Percentiles rank a stretch among this genome's conserved stretches.
Conservation (phyloP, 2,329 filamentous ascomycete genomes). For the Xylariaceae sp. region DNA sequence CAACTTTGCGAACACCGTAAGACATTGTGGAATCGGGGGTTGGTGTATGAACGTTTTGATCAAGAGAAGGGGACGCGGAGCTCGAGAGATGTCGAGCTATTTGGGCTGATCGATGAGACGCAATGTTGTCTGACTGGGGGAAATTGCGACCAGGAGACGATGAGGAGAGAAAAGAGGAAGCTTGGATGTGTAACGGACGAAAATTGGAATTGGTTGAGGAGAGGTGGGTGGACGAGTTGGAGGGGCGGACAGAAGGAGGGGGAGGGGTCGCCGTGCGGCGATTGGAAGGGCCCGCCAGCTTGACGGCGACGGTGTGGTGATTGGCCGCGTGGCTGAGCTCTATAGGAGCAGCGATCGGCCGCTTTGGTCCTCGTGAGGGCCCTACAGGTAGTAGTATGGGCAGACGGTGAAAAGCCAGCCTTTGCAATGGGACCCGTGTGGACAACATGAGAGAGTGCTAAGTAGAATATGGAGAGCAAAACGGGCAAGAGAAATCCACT, state of each 20-base stretch:
- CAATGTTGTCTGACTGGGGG: constrained; percentile 33
- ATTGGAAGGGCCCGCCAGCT: constrained; percentile 1
- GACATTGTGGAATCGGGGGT: constrained; percentile 45
- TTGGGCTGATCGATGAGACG: constrained; percentile 47
- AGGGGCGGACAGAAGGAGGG: neutral
- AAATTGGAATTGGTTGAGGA: constrained; percentile 7
- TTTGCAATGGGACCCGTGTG: no score
- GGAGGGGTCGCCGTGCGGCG: neutral
- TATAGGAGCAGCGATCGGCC: no score
- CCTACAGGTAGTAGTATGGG: neutral
- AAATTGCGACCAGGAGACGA: constrained; percentile 3
- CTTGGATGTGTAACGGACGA: constrained; percentile 15
- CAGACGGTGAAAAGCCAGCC: no score
- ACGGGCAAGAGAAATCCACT: no score
- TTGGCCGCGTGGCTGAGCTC: no score
- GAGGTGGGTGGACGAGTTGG: no score
- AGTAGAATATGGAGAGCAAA: no score
- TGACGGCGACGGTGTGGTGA: neutral
- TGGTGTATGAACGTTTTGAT: constrained; percentile 10
- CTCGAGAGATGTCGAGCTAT: constrained; percentile 51
- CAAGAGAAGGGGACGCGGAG: constrained; percentile 24
- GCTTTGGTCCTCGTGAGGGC: neutral
- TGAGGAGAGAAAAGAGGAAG: constrained; percentile 7
- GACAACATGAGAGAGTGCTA: no score
- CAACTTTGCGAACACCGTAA: constrained; percentile 84